Conservation (phyloP, 192 early-diverging fungal genomes). For the Backusella australiensis region DNA sequence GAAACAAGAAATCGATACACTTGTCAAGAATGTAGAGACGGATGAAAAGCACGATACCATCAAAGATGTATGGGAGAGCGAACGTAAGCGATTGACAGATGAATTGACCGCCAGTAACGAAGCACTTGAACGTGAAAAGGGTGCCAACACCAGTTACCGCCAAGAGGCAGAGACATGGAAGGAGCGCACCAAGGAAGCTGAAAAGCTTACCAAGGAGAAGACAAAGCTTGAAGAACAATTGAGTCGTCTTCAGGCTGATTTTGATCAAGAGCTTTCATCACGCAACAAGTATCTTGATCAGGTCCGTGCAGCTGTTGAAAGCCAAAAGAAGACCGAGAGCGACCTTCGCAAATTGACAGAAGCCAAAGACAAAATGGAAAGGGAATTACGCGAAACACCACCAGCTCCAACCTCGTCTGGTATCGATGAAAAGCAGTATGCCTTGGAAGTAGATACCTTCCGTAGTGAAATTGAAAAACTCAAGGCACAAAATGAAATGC, state of each 20-base stretch:
- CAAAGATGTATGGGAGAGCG: slow-evolving; percentile 48
- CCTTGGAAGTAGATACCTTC: slow-evolving; percentile 22
- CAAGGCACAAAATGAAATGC: slow-evolving; percentile 38
- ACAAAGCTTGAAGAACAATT: slow-evolving; percentile 37
- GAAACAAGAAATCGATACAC: slow-evolving; percentile 45
- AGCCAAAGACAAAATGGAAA: slow-evolving; percentile 30
- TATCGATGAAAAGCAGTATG: slow-evolving; percentile 22
- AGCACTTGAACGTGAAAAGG: slow-evolving; percentile 29
- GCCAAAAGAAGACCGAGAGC: slow-evolving; percentile 31
- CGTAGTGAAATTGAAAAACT: slow-evolving; percentile 48
- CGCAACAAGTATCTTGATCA: slow-evolving; percentile 30
- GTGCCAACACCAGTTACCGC: slow-evolving; percentile 28
- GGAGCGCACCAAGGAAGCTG: slow-evolving; percentile 41
- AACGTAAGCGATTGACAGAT: slow-evolving; percentile 46
- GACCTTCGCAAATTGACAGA: slow-evolving; percentile 18
- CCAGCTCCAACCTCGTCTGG: background rate
- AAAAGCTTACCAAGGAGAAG: slow-evolving; percentile 41
- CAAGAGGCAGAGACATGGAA: slow-evolving; percentile 36
- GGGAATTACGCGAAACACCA: slow-evolving; percentile 12
- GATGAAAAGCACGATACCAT: slow-evolving; percentile 51
- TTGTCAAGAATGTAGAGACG: slow-evolving; percentile 34
- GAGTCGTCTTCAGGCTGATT: slow-evolving; percentile 29
- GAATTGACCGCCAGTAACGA: slow-evolving; percentile 25
- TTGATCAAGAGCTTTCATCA: slow-evolving; percentile 18
- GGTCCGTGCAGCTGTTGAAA: slow-evolving; percentile 18